Percentiles rank a stretch among this genome's conserved stretches.
Conservation (phyloP, 2,329 filamentous ascomycete species). For the Xylaria polymorpha region DNA sequence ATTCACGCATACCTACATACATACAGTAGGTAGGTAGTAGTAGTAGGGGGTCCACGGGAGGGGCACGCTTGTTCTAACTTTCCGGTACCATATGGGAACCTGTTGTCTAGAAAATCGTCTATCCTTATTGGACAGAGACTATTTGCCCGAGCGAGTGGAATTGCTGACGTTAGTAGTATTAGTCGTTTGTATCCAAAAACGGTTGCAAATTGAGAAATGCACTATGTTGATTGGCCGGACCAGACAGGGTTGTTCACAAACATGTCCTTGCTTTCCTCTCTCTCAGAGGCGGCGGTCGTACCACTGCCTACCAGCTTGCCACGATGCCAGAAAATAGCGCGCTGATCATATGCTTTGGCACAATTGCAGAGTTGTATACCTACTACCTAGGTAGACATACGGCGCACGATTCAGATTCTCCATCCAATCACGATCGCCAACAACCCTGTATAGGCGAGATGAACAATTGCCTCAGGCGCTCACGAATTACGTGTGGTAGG, state of each 20-base stretch:
- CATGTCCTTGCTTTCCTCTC: constrained; percentile 21
- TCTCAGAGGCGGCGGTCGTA: constrained; percentile 24
- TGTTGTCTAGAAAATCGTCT: constrained; percentile 12
- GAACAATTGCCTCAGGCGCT: not conserved
- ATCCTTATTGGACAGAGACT: constrained; percentile 41
- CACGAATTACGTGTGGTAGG: constrained; percentile 10
- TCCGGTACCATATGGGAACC: constrained; percentile 8
- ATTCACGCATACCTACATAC: constrained; percentile 15
- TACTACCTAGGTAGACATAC: constrained; percentile 23
- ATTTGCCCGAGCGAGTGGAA: constrained; percentile 38
- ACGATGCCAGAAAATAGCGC: constrained; percentile 44
- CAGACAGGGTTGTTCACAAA: constrained; percentile 37
- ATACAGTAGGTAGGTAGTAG: too few species aligned
- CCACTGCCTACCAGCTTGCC: constrained; percentile 24
- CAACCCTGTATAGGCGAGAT: constrained; percentile 5
- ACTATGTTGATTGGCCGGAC: constrained; percentile 46
- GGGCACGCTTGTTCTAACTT: constrained; percentile 19
- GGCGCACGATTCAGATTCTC: constrained; percentile 23
- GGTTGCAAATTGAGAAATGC: constrained; percentile 48
- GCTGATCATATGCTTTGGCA: constrained; percentile 37
- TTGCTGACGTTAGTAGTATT: constrained; percentile 50
- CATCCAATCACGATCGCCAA: constrained; percentile 26
- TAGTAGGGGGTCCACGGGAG: constrained; percentile 21
- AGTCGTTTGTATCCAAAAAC: constrained; percentile 43
- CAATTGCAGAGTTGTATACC: constrained; percentile 28